Evolutionary conservation across 441 rosid species (phyloP), one percentile per base, ranked within the genome.

Genomic region (Syzygium malaccense): DNA sequence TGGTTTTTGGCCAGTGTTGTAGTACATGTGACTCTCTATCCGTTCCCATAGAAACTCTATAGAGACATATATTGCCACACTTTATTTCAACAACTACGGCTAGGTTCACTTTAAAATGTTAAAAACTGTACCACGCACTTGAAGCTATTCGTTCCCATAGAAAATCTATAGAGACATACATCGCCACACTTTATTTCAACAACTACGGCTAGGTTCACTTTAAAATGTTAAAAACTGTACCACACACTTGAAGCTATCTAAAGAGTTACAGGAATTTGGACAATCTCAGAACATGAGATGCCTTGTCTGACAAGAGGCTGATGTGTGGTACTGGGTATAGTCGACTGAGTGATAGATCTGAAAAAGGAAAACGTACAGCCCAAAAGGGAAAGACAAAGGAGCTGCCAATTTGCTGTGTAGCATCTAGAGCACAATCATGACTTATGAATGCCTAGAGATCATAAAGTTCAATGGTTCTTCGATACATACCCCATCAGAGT

Each of bases 401-500:
- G 48, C 14, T 68, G 78, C 78, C 45, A 68, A 18, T 32, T 66
- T 33, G 25, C 78, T 68, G 48, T 66, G 45, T 19, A 68, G 33
- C 45, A 68, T 68, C 45, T 32, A 68, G 79, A 33, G 14, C 48
- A 68, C 48, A 41, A 41, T 75, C 51, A 41, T 75, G 28, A 75
- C 83, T 41, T 75, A 41, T 23, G 51, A 75, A 37, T 75, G 51
- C 51, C 83, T 41, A 23, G 23, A 23, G 10, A 55, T 66, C 18
- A 32, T 55, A 41, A 71, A 68, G 86, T 88, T 41, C 15, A 86
- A 60, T 41, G 30, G 54, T 87, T 83, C 26, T 51, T 48, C 86
- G 56, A 53, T 85, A 48, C 91, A 75, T 92, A 95, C 96, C 95
- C 91, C 93, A 49, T 92, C 91, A 41, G 92, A 88, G 86, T 92